Evolutionary conservation across 345 rosid species (phyloP).

Genomic region (Lumnitzera littorea): DNA sequence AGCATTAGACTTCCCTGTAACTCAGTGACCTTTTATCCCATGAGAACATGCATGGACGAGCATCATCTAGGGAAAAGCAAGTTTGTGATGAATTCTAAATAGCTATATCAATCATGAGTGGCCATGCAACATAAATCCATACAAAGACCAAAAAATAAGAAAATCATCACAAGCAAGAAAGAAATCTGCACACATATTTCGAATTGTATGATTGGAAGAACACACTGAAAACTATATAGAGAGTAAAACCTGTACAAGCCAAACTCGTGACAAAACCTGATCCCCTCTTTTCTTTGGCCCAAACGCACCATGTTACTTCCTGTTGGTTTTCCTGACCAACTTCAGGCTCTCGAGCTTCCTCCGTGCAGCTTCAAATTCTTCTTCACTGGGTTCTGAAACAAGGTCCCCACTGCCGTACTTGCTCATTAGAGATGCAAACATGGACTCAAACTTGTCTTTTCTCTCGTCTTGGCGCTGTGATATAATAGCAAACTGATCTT

Average conservation of each 20-base stretch:
- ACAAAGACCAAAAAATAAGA: no score
- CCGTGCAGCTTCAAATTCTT: slow-evolving; percentile 86
- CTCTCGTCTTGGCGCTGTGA: slow-evolving; percentile 57
- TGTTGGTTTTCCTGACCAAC: slow-evolving; percentile 37
- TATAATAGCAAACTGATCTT: slow-evolving; percentile 55
- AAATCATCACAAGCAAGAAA: no score
- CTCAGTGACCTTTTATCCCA: no score
- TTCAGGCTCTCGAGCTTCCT: slow-evolving; percentile 49
- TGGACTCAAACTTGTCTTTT: slow-evolving; percentile 65
- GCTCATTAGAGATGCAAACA: slow-evolving; percentile 71
- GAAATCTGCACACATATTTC: no score
- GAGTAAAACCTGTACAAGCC: slow-evolving; percentile 13
- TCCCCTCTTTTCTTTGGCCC: not conserved
- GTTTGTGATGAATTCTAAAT: no score
- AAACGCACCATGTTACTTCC: slow-evolving; percentile 19
- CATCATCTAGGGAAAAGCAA: no score
- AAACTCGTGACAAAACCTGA: not conserved
- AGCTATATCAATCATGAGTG: no score
- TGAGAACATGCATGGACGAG: no score
- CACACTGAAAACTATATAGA: no score
- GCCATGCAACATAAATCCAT: no score
- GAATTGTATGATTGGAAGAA: no score
- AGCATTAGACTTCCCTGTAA: no score
- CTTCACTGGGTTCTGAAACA: slow-evolving; percentile 64
- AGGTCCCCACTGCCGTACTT: slow-evolving; percentile 52